Percentiles rank a stretch among this genome's conserved stretches.
Evolutionary conservation across 306 rosid species (phyloP).

Genomic region (Abrus precatorius): DNA sequence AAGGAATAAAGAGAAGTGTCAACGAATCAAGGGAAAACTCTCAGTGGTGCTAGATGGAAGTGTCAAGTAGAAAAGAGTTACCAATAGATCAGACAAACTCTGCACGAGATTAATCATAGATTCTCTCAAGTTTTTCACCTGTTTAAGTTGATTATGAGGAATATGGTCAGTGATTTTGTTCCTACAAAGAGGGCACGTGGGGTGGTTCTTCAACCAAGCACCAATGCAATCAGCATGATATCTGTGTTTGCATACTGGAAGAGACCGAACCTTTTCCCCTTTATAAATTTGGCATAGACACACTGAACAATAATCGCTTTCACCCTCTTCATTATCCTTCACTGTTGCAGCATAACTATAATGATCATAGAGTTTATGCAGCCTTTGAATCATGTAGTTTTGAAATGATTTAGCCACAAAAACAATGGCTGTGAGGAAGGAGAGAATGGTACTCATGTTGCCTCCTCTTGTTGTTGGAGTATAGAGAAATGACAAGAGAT

Average conservation of each 20-base stretch:
- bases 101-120: constrained; percentile 12
- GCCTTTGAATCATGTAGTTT: constrained; percentile 30
- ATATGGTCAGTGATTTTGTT: constrained; percentile 37
- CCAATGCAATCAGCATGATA: constrained; percentile 53
- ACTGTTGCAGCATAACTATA: background rate
- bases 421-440: constrained; percentile 39
- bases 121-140: constrained; percentile 29
- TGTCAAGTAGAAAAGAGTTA: constrained; percentile 18
- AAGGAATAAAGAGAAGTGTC: background rate
- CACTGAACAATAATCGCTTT: constrained; percentile 46
- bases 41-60: constrained; percentile 41
- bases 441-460: constrained; percentile 34
- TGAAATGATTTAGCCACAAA: background rate
- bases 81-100: constrained; percentile 34
- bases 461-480: background rate
- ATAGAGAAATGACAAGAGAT: background rate
- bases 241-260: constrained; percentile 49
- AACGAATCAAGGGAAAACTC: constrained; percentile 45
- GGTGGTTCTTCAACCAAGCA: constrained; percentile 53
- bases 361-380: constrained; percentile 13
- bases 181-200: constrained; percentile 60
- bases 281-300: constrained; percentile 42
- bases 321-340: constrained; percentile 4
- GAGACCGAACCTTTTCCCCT: constrained; percentile 38
- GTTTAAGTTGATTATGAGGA: background rate